phyloP scores from a whole-genome alignment of 768 basidiomycete genomes.

The Mycena amicta region DNA sequence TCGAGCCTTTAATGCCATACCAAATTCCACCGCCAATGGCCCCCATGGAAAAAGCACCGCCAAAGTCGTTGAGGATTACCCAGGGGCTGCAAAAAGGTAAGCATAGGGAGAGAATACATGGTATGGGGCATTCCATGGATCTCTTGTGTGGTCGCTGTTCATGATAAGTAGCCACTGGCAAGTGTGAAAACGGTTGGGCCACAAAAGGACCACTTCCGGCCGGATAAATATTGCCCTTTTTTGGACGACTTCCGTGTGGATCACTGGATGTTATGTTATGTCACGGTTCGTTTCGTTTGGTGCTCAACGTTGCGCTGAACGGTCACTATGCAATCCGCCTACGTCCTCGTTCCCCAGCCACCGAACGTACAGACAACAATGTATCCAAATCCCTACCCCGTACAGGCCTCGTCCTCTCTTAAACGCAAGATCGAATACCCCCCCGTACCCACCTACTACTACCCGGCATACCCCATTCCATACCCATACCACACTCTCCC shows the following conservation, averaged over 20 bases:
- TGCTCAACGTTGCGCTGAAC: too few relatives aligned
- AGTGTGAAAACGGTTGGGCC: too few relatives aligned
- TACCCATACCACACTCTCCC: conserved; percentile 23
- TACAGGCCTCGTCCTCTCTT: conserved; percentile 27
- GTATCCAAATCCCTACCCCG: conserved; percentile 21
- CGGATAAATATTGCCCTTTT: too few relatives aligned
- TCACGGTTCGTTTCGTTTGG: too few relatives aligned
- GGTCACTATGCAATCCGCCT: background rate
- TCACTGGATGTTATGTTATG: too few relatives aligned
- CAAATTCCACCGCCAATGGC: conserved; percentile 97
- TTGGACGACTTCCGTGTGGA: too few relatives aligned
- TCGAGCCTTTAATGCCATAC: conserved; percentile 97
- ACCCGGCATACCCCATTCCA: conserved; percentile 31
- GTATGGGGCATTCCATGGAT: conserved; percentile 70
- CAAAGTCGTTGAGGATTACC: conserved; percentile 98
- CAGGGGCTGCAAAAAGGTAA: conserved; percentile 68
- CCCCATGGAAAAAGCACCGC: conserved; percentile 97
- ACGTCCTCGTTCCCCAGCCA: conserved; percentile 24
- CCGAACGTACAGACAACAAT: background rate
- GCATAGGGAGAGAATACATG: background rate
- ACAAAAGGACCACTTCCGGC: too few relatives aligned
- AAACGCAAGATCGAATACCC: conserved; percentile 56
- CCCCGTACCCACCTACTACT: conserved; percentile 26
- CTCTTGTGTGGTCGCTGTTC: conserved; percentile 92
- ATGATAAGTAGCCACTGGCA: too few relatives aligned